These are phyloP conservation scores for Tubosaeta sp. DNA, from an alignment of 768 basidiomycete species.

Conservation along the genomic window DNA sequence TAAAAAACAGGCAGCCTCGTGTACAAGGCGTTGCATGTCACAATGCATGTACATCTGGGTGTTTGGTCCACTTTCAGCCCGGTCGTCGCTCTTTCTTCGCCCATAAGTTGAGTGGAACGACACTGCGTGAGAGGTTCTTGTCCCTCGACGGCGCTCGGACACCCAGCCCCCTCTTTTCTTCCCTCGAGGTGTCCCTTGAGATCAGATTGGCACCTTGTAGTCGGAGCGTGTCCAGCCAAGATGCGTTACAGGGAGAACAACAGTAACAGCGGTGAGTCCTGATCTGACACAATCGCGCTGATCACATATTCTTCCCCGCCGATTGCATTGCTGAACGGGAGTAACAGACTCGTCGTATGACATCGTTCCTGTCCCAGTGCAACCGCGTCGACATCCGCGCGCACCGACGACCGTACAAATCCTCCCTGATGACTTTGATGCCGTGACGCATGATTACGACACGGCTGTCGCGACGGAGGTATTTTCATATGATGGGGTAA, in stretches of 20 bases:
- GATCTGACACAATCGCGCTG: slow-evolving; percentile 1
- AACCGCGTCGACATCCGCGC: slow-evolving; percentile 23
- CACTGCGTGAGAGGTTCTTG: neutral
- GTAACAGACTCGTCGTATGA: slow-evolving; percentile 31
- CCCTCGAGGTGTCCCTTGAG: neutral
- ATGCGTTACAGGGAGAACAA: slow-evolving; percentile 25
- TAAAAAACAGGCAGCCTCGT: slow-evolving; percentile 26
- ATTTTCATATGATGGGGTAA: slow-evolving; percentile 21
- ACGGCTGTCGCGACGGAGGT: slow-evolving; percentile 25
- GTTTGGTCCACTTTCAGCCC: slow-evolving; percentile 1
- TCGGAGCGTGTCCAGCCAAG: neutral
- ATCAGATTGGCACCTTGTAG: neutral
- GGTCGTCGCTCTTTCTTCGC: neutral
- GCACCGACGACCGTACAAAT: slow-evolving; percentile 32
- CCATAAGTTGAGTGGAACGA: neutral
- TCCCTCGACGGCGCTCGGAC: neutral
- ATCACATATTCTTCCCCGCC: slow-evolving; percentile 1
- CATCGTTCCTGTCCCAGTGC: slow-evolving; percentile 21
- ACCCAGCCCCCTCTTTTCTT: neutral
- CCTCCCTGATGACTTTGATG: slow-evolving; percentile 31
- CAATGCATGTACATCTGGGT: slow-evolving; percentile 11
- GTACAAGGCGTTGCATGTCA: slow-evolving; percentile 18
- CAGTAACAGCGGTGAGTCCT: slow-evolving; percentile 28
- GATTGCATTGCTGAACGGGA: neutral
- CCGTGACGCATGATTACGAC: slow-evolving; percentile 25